phyloP scores from a whole-genome alignment of 441 rosid species.

The Adansonia rubrostipa region DNA sequence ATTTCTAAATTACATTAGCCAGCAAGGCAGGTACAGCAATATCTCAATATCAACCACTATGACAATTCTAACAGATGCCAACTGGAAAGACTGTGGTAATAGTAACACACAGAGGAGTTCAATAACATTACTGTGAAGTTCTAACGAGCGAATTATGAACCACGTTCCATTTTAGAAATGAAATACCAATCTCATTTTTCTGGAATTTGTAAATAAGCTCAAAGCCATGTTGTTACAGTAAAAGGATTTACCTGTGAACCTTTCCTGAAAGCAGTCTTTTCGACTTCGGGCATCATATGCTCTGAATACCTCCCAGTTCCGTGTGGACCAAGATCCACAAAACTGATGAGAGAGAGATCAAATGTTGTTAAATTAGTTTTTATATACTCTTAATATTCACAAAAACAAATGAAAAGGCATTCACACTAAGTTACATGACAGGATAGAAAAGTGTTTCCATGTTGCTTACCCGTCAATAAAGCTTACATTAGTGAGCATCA shows the following conservation, averaged over 20 bases:
- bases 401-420: conserved; percentile 17
- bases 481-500: conserved; percentile 57
- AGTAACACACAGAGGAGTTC: neutral
- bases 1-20: conserved; percentile 5
- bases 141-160: neutral
- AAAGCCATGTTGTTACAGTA: neutral
- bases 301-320: conserved; percentile 67
- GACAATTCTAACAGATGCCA: neutral
- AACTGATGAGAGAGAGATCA: conserved; percentile 38
- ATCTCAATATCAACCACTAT: neutral
- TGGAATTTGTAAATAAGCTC: conserved; percentile 15
- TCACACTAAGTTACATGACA: neutral
- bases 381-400: neutral
- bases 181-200: conserved; percentile 3
- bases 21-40: conserved; percentile 9
- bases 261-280: conserved; percentile 59
- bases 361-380: conserved; percentile 8
- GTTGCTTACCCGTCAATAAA: conserved; percentile 58
- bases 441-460: neutral
- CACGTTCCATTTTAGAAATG: neutral
- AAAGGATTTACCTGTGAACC: conserved; percentile 59
- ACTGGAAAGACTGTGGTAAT: neutral
- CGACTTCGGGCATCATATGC: conserved; percentile 69
- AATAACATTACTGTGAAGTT: neutral
- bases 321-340: conserved; percentile 70